Conservation (phyloP, 2,329 filamentous ascomycete species). For the Aureobasidium uvarum region DNA sequence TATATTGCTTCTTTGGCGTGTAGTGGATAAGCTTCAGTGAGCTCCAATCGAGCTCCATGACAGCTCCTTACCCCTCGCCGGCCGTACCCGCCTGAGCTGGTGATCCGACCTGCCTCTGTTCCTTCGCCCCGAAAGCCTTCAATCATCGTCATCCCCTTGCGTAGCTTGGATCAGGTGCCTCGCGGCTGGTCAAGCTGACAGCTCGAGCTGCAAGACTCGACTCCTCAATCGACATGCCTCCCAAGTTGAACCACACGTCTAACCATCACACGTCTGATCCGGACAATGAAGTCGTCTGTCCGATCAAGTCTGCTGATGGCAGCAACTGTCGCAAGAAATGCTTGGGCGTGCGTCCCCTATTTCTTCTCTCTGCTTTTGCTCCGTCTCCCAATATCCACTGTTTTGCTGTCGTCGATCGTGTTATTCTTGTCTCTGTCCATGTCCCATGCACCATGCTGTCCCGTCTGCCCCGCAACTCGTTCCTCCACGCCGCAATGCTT, state of each 20-base stretch:
- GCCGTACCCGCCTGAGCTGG: constrained; percentile 13
- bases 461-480: constrained; percentile 17
- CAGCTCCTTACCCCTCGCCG: constrained; percentile 19
- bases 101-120: constrained; percentile 9
- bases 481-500: constrained; percentile 20
- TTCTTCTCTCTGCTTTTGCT: constrained; percentile 25
- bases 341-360: constrained; percentile 76
- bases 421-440: constrained; percentile 9
- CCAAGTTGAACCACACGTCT: constrained; percentile 79
- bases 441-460: constrained; percentile 20
- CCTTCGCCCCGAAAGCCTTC: constrained; percentile 22
- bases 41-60: constrained; percentile 27
- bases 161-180: constrained; percentile 22
- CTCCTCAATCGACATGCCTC: constrained; percentile 66
- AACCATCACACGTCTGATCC: constrained; percentile 66
- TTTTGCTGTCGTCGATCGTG: constrained; percentile 11
- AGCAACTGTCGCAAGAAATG: constrained; percentile 97
- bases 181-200: constrained; percentile 25
- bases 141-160: constrained; percentile 23
- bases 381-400: constrained; percentile 15
- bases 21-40: constrained; percentile 23
- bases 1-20: constrained; percentile 19
- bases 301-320: constrained; percentile 91
- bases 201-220: constrained; percentile 16
- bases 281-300: constrained; percentile 96